phyloP scores from a whole-genome alignment of 371 early-diverging fungal genomes.

The Encephalitozoon cuniculi region DNA sequence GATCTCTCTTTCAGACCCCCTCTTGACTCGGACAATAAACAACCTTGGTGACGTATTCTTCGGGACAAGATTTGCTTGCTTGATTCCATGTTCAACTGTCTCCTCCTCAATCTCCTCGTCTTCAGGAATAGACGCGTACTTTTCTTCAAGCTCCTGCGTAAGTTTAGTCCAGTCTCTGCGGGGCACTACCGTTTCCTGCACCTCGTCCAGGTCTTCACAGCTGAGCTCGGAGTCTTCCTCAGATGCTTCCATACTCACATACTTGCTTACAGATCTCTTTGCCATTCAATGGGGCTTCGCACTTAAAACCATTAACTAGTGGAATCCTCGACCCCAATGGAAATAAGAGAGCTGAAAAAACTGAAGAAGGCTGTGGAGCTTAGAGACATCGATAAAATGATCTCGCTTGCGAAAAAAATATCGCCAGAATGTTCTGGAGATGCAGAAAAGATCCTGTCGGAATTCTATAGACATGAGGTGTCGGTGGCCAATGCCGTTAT shows the following conservation, averaged over 20 bases:
- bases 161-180: constrained; percentile 35
- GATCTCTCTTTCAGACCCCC: constrained; percentile 53
- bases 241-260: constrained; percentile 55
- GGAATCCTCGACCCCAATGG: not conserved
- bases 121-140: constrained; percentile 34
- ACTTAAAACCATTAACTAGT: not conserved
- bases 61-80: constrained; percentile 54
- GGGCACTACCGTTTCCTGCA: not conserved
- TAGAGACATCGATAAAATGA: not conserved
- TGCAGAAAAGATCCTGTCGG: not conserved
- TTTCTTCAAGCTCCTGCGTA: constrained; percentile 50
- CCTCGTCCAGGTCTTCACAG: constrained; percentile 23
- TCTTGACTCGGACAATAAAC: constrained; percentile 55
- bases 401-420: not conserved
- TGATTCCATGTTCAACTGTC: not conserved
- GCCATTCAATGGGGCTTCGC: constrained; percentile 2
- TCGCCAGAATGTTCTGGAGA: not conserved
- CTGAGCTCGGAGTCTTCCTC: constrained; percentile 41
- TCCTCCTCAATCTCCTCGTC: constrained; percentile 42
- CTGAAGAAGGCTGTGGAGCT: not conserved
- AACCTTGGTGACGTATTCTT: constrained; percentile 50
- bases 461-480: not conserved
- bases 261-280: constrained; percentile 37
- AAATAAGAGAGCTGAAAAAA: not conserved
- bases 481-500: not conserved